phyloP scores from a whole-genome alignment of 805 yeast species.

The Ogataea zsoltii region DNA sequence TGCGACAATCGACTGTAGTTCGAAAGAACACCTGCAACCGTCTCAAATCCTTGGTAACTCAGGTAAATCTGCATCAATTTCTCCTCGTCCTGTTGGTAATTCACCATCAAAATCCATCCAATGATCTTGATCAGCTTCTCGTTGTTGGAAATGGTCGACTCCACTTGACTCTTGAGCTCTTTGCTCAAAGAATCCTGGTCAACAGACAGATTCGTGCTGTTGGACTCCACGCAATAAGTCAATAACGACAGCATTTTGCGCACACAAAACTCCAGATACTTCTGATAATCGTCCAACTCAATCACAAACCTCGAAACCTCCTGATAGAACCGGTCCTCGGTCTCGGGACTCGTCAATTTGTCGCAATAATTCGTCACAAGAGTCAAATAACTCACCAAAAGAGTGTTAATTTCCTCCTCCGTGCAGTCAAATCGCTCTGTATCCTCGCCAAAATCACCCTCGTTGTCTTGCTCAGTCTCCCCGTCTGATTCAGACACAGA shows the following conservation, averaged over 20 bases:
- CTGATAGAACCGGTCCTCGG: slow-evolving; percentile 29
- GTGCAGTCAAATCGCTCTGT: slow-evolving; percentile 19
- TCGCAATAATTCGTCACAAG: slow-evolving; percentile 33
- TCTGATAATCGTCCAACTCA: slow-evolving; percentile 33
- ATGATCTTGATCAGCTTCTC: slow-evolving; percentile 33
- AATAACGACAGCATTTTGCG: slow-evolving; percentile 50
- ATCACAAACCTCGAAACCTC: slow-evolving; percentile 29
- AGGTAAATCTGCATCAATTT: slow-evolving; percentile 45
- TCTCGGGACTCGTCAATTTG: slow-evolving; percentile 14
- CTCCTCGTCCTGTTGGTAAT: slow-evolving; percentile 21
- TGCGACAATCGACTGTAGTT: slow-evolving; percentile 37
- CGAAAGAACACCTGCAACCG: slow-evolving; percentile 33
- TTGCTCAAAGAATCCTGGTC: slow-evolving; percentile 18
- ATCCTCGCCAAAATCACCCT: slow-evolving; percentile 11
- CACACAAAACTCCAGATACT: slow-evolving; percentile 45
- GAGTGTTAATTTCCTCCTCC: slow-evolving; percentile 35
- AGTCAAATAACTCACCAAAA: slow-evolving; percentile 35
- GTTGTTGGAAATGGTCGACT: slow-evolving; percentile 24
- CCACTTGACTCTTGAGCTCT: slow-evolving; percentile 22
- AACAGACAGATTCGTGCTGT: slow-evolving; percentile 23
- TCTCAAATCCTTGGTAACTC: slow-evolving; percentile 53
- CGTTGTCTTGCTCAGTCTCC: slow-evolving; percentile 2
- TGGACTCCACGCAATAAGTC: slow-evolving; percentile 31
- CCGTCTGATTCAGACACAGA: slow-evolving; percentile 4
- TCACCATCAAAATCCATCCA: slow-evolving; percentile 34